Base-by-base conservation (phyloP, 2,329 filamentous ascomycete genomes). In the Colletotrichum liriopes region DNA sequence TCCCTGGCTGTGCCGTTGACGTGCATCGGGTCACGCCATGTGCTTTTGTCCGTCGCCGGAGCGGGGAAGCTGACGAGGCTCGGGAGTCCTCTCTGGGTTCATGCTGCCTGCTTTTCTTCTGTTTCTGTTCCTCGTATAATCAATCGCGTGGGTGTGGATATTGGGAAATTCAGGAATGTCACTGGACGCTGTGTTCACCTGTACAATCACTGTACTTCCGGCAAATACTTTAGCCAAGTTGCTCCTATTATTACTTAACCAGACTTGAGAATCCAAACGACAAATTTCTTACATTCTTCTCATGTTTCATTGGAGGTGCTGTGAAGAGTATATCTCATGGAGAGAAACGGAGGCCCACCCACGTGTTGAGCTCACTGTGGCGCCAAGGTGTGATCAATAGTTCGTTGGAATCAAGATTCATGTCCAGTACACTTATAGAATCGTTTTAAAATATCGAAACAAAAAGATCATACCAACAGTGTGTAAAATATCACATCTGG, bases 21-120 rank as follows among this genome's bases (percentile, higher is more conserved):
- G 18, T 54, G 62, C 32, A 60, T 60, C 3, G 11, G 37, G 43
- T 58, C 62, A 69, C 1, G 45, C 8, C 45, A 60, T 66, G n/a
- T 32, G 45, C 26, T n/a, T 54, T 56, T 20, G 16, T 11, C 26
- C 32, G 20, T 20, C 47, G 37, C 37, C 16, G 14, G 16, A 62
- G 58, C 47, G 58, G 65, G 65, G 58, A 62, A 62, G 23, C n/a
- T 55, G 32, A 35, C 35, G 6, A 18, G 58, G 3, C 8, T 35
- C 41, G n/a, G 35, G 60, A 29, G 47, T 32, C 23, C 45, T 52
- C 45, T 32, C 11, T 11, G 20, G 12, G 16, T 52, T 14, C 6
- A 7, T 5, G n/a, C n/a, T 8, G 16, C 12, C 12, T 52, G 1
- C 29, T 5, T 2, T 7, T 18, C 23, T 11, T 35, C 20, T 26